Base-by-base conservation (phyloP, 2,329 filamentous ascomycete species). In the Chaetoscypha palmicola region DNA sequence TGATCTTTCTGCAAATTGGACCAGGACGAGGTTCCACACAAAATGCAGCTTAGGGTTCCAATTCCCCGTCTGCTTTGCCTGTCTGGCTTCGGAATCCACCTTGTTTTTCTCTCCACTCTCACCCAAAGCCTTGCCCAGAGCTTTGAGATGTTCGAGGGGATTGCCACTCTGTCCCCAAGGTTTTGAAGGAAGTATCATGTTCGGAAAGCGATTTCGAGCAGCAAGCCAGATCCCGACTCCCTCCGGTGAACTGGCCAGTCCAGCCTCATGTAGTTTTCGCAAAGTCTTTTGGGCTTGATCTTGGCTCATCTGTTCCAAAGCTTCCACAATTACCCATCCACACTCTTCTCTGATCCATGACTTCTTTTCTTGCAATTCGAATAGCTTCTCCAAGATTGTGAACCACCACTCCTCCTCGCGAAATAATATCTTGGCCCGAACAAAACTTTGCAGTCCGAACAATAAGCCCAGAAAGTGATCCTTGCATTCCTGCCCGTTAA, bases 331-430 rank as follows among this genome's bases (percentile, higher is more conserved):
- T 37, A 92, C 78, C 73, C 82, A 87, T 23, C 86, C 88, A 57
- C 88, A 95, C 62, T 94, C 86, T 57, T 91, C 82, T 48, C 87
- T 78, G 53, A 97, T 72, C 91, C 90, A 96, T 23, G 86, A 78
- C 64, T 94, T 94, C 66, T 86, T 86, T 56, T 79, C 76, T 31
- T 84, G 80, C 48, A 96, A 73, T 49, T 81, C 76, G 56, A 89
- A 74, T 23, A 96, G 68, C 41, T 86, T 68, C 42, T 83, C 76
- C 37, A 96, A 68, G n/a, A 94, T 71, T 43, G 73, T 69, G 35
- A 72, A 69, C 79, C 83, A 89, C 57, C 69, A 73, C 3, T 74
- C 68, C 24, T 77, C 69, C 3, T 69, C 64, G 44, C 68, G 64
- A 54, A 90, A 83, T 10, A 94, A 68, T 31, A 89, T 75, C 3